Evolutionary conservation across 495 filamentous ascomycete genomes (phyloP).

Genomic region (Penicillium arizonense): DNA sequence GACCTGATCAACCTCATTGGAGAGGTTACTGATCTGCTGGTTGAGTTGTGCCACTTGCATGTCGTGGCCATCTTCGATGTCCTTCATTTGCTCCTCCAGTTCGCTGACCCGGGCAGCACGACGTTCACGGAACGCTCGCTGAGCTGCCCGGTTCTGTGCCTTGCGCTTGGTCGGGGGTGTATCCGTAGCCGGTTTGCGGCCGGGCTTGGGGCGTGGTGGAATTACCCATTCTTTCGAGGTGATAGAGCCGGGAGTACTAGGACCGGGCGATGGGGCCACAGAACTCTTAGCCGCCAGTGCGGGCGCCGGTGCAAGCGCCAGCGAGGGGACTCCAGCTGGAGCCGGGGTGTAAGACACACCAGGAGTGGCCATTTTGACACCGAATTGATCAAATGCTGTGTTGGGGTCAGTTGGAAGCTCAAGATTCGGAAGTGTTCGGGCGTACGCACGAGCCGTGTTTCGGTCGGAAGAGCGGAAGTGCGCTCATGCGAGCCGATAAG

Average conservation of each 20-base stretch:
- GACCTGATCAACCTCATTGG: slow-evolving; percentile 53
- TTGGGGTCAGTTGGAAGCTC: slow-evolving; percentile 18
- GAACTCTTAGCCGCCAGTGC: slow-evolving; percentile 35
- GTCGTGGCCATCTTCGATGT: slow-evolving; percentile 55
- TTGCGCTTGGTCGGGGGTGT: slow-evolving; percentile 90
- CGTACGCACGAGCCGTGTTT: slow-evolving; percentile 26
- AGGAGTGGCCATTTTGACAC: slow-evolving; percentile 33
- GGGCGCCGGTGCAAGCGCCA: slow-evolving; percentile 33
- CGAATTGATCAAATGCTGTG: slow-evolving; percentile 16
- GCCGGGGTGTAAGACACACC: slow-evolving; percentile 34
- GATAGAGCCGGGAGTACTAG: slow-evolving; percentile 43
- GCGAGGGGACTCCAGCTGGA: slow-evolving; percentile 27
- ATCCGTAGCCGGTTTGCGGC: slow-evolving; percentile 87
- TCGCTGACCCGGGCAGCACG: slow-evolving; percentile 81
- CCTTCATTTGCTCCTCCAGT: slow-evolving; percentile 78
- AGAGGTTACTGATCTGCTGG: slow-evolving; percentile 46
- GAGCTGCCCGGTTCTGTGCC: slow-evolving; percentile 90
- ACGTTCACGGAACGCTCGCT: slow-evolving; percentile 86
- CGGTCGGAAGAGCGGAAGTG: slow-evolving; percentile 47
- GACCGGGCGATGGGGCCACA: slow-evolving; percentile 41
- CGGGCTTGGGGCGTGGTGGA: slow-evolving; percentile 87
- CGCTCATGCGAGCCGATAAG: slow-evolving; percentile 36
- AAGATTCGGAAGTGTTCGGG: slow-evolving; percentile 24
- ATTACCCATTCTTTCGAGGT: slow-evolving; percentile 87
- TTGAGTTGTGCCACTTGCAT: slow-evolving; percentile 40